phyloP scores from a whole-genome alignment of 768 basidiomycete species.

The Boletus pseudo-olivaceus region DNA sequence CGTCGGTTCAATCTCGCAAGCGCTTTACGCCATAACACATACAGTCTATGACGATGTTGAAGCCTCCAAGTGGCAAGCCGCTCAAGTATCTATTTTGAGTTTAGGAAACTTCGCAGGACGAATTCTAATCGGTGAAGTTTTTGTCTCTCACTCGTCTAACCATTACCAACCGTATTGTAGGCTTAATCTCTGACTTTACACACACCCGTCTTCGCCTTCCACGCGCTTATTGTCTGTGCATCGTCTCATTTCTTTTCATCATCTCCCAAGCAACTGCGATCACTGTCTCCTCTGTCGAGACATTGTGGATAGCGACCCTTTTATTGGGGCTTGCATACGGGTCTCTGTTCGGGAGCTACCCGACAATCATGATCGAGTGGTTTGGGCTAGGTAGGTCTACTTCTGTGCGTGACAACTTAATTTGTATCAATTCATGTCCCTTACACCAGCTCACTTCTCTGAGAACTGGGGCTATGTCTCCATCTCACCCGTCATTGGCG shows the following conservation, averaged over 20 bases:
- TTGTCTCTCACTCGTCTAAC: neutral
- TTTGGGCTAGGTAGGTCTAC: constrained; percentile 72
- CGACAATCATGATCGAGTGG: constrained; percentile 83
- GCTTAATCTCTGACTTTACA: constrained; percentile 63
- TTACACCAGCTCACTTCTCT: constrained; percentile 57
- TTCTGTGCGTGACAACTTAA: neutral
- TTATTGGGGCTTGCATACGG: constrained; percentile 57
- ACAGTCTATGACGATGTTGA: constrained; percentile 61
- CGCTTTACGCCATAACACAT: constrained; percentile 57
- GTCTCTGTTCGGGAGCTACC: constrained; percentile 65
- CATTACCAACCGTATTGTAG: constrained; percentile 31
- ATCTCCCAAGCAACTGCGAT: constrained; percentile 65
- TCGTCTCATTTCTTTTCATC: constrained; percentile 67
- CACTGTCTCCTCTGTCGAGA: constrained; percentile 49
- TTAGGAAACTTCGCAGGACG: constrained; percentile 80
- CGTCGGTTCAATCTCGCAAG: constrained; percentile 75
- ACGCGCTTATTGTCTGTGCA: constrained; percentile 63
- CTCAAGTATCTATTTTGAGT: constrained; percentile 81
- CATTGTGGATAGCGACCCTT: constrained; percentile 55
- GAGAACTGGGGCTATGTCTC: constrained; percentile 86
- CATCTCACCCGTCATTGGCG: constrained; percentile 70
- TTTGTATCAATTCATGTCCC: neutral
- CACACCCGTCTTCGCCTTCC: constrained; percentile 57
- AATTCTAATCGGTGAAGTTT: constrained; percentile 59
- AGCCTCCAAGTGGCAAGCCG: constrained; percentile 73